These are phyloP conservation scores for Populus tremula DNA, from an alignment of 345 rosid genomes.

Conservation along the genomic window DNA sequence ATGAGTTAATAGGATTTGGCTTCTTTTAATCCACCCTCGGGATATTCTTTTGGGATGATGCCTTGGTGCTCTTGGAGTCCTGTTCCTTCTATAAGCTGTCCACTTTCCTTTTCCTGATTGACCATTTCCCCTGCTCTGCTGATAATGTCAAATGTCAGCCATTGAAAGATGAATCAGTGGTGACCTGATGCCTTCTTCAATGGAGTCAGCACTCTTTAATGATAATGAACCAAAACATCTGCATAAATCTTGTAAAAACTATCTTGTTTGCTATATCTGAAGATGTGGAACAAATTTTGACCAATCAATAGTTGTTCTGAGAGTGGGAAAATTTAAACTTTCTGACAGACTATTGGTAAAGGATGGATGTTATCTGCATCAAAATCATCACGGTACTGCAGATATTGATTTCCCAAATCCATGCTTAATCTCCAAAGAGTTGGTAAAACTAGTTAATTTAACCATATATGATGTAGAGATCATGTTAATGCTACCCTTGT, in stretches of 20 bases:
- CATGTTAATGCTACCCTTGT: not conserved
- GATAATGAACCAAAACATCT: not conserved
- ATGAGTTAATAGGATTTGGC: not conserved
- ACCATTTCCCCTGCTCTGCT: not conserved
- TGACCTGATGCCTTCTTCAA: not conserved
- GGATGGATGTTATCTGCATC: too few relatives aligned
- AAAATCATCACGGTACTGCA: too few relatives aligned
- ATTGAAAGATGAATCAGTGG: not conserved
- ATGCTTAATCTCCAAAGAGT: not conserved
- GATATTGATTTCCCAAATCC: too few relatives aligned
- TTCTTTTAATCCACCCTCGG: not conserved
- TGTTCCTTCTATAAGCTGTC: not conserved
- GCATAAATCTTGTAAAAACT: not conserved
- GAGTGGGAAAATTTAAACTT: not conserved
- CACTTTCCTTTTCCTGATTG: not conserved
- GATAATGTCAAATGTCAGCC: not conserved
- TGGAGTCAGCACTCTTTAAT: not conserved
- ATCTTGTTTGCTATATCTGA: not conserved
- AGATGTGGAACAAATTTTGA: not conserved
- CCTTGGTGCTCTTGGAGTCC: not conserved
- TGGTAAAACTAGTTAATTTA: not conserved
- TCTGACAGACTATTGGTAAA: too few relatives aligned
- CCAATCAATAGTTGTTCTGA: not conserved
- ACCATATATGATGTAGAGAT: not conserved
- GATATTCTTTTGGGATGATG: not conserved